phyloP scores from a whole-genome alignment of 2,329 filamentous ascomycete species.

The Kalmusia sp. region DNA sequence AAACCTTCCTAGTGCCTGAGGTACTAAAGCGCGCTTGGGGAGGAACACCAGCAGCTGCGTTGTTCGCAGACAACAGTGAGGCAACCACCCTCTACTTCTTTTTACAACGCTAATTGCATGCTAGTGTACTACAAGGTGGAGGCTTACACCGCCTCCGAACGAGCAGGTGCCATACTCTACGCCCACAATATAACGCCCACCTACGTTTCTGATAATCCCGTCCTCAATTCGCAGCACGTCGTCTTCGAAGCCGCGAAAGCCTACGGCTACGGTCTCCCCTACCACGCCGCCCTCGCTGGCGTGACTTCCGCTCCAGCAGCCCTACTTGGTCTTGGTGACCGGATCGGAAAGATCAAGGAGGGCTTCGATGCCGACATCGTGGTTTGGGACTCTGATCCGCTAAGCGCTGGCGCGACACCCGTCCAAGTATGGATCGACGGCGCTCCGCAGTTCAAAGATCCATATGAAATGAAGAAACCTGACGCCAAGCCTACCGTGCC shows the following conservation, averaged over 20 bases:
- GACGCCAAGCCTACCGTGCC: slow-evolving; percentile 45
- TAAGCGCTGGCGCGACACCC: slow-evolving; percentile 49
- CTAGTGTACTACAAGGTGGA: slow-evolving; percentile 73
- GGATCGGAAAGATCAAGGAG: slow-evolving; percentile 50
- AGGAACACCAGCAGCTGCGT: slow-evolving; percentile 54
- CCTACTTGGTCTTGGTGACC: slow-evolving; percentile 47
- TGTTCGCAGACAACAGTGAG: slow-evolving; percentile 71
- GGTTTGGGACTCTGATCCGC: slow-evolving; percentile 53
- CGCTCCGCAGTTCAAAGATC: slow-evolving; percentile 57
- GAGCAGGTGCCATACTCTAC: slow-evolving; percentile 70
- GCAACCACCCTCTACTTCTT: too few species aligned
- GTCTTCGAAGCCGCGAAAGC: slow-evolving; percentile 63
- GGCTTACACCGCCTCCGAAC: slow-evolving; percentile 69
- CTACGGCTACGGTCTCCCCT: slow-evolving; percentile 50
- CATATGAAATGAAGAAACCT: slow-evolving; percentile 31
- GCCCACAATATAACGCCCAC: slow-evolving; percentile 70
- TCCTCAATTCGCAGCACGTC: slow-evolving; percentile 73
- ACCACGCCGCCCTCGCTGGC: slow-evolving; percentile 49
- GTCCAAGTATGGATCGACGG: slow-evolving; percentile 54
- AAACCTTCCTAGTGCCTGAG: slow-evolving; percentile 71
- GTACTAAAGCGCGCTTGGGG: slow-evolving; percentile 53
- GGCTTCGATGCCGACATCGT: slow-evolving; percentile 53
- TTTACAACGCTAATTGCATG: not conserved
- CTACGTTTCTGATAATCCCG: slow-evolving; percentile 75
- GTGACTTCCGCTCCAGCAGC: slow-evolving; percentile 51